Evolutionary conservation across 106 monocot species (phyloP).

Genomic region (Dactylorhiza incarnata): DNA sequence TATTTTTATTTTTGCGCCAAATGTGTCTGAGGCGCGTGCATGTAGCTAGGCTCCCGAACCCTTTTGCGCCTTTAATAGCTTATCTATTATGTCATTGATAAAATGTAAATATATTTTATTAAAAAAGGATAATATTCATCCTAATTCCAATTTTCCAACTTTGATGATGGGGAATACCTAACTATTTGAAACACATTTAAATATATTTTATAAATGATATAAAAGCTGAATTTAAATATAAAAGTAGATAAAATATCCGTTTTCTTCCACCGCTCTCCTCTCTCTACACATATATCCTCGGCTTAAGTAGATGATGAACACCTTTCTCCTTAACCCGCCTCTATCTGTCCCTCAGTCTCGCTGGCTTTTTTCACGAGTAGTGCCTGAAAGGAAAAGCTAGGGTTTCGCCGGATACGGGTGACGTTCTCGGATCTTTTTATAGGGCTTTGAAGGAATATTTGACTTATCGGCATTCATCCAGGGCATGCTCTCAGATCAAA

Average conservation of each 20-base stretch:
- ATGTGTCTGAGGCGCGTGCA: too few species aligned
- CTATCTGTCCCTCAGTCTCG: not conserved
- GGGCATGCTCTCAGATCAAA: not conserved
- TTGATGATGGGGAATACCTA: too few species aligned
- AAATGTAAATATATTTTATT: too few species aligned
- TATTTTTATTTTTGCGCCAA: too few species aligned
- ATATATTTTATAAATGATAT: too few species aligned
- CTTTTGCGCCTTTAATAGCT: too few species aligned
- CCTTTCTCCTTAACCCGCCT: not conserved
- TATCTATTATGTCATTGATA: too few species aligned
- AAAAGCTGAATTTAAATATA: not conserved
- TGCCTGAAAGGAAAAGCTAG: constrained; percentile 27
- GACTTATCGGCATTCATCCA: constrained; percentile 24
- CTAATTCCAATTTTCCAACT: too few species aligned
- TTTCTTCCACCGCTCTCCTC: not conserved
- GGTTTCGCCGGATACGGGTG: constrained; percentile 21
- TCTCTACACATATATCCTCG: not conserved
- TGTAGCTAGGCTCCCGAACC: too few species aligned
- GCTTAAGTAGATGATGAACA: not conserved
- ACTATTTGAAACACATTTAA: too few species aligned
- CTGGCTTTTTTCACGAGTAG: constrained; percentile 31
- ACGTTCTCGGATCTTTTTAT: constrained; percentile 3
- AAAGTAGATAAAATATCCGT: not conserved
- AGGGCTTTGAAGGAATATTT: constrained; percentile 10
- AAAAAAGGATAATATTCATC: too few species aligned